Evolutionary conservation across 208 protist genomes (phyloP).

Genomic region (Crithidia expoeki): DNA sequence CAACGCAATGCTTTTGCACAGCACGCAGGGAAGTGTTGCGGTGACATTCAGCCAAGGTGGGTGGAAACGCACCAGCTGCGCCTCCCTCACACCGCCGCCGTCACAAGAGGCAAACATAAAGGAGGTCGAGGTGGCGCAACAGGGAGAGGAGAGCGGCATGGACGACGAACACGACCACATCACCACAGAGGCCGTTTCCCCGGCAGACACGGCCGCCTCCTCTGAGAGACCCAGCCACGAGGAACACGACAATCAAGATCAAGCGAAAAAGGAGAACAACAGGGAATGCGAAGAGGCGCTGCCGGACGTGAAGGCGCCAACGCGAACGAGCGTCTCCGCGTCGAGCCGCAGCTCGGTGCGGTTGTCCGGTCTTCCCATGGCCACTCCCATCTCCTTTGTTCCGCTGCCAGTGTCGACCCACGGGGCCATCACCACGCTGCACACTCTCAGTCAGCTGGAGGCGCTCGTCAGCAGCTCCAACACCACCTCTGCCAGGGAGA

Average conservation of each 20-base stretch:
- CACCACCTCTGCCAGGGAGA: constrained; percentile 15
- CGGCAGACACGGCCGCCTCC: constrained; percentile 6
- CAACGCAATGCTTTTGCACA: constrained; percentile 20
- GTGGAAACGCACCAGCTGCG: not conserved
- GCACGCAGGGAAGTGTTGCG: not conserved
- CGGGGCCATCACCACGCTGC: constrained; percentile 51
- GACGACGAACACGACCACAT: constrained; percentile 14
- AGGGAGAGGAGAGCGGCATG: not conserved
- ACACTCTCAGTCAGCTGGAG: constrained; percentile 40
- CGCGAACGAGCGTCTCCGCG: not conserved
- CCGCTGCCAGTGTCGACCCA: constrained; percentile 13
- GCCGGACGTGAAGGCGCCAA: not conserved
- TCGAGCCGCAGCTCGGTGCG: not conserved
- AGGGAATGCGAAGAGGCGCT: not conserved
- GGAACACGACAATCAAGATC: not conserved
- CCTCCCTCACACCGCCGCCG: not conserved
- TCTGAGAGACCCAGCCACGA: constrained; percentile 19
- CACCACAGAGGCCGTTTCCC: constrained; percentile 12
- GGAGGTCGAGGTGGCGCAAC: too few species aligned
- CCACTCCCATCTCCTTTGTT: not conserved
- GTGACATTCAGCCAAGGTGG: not conserved
- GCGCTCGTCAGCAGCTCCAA: constrained; percentile 35
- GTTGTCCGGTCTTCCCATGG: not conserved
- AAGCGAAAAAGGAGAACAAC: constrained; percentile 1
- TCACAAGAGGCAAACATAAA: too few species aligned